A percentile compares a stretch with the other conserved stretches of the same genome.
Conservation (phyloP, 805 yeast species). For the Zygosaccharomyces gambellarensis region DNA sequence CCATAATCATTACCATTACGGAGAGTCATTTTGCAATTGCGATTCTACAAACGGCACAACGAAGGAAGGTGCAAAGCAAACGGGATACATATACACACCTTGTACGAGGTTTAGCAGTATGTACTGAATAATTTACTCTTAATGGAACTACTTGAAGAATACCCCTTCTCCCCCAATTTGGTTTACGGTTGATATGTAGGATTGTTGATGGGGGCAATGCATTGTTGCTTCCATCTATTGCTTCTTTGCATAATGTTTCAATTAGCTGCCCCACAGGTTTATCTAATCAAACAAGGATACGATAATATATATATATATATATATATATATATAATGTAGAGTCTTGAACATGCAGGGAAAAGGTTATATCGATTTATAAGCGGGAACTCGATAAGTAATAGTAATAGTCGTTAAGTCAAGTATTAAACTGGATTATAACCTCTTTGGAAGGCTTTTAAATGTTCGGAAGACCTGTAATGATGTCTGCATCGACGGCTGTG, state of each 20-base stretch:
- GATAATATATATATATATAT: neutral
- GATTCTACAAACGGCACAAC: neutral
- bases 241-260: neutral
- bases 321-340: neutral
- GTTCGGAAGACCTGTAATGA: conserved; percentile 8
- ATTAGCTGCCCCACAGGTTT: neutral
- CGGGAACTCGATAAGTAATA: no score
- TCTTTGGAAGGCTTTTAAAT: neutral
- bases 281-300: neutral
- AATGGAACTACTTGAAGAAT: neutral
- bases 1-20: neutral
- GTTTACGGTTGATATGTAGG: neutral
- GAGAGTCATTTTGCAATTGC: neutral
- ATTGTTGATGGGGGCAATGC: neutral
- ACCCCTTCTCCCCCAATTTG: neutral
- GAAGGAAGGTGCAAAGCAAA: conserved; percentile 1
- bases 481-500: conserved; percentile 3
- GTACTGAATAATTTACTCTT: neutral
- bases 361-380: no score
- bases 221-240: neutral
- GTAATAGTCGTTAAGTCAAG: no score
- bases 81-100: neutral
- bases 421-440: no score
- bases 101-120: neutral
- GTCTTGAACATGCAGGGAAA: no score